Conservation (phyloP, 2,329 filamentous ascomycete genomes). For the Nectriaceae sp. region DNA sequence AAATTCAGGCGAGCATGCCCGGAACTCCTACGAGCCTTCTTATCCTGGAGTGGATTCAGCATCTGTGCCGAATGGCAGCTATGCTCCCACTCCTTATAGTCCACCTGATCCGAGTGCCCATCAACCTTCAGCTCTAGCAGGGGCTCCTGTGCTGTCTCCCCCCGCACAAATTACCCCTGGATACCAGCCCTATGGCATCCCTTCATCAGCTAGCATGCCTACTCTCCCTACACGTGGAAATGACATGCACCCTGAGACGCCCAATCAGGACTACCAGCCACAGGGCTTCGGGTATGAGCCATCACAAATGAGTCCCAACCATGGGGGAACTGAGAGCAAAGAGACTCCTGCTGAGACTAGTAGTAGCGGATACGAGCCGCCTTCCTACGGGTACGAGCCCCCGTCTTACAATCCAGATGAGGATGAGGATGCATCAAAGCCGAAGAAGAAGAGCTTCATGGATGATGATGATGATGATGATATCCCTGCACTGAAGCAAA, state of each 20-base stretch:
- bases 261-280: constrained; percentile 44
- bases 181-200: constrained; percentile 33
- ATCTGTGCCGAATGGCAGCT: constrained; percentile 16
- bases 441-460: constrained; percentile 78
- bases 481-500: constrained; percentile 51
- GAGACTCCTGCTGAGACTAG: constrained; percentile 28
- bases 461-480: constrained; percentile 76
- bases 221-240: constrained; percentile 2
- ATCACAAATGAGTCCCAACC: constrained; percentile 37
- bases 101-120: constrained; percentile 8
- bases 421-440: constrained; percentile 54
- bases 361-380: constrained; percentile 59
- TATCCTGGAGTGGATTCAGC: constrained; percentile 19
- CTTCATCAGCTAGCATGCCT: constrained; percentile 25
- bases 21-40: constrained; percentile 40
- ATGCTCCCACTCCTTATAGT: constrained; percentile 17
- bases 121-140: constrained; percentile 8
- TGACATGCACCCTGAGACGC: constrained; percentile 16
- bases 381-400: constrained; percentile 59
- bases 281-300: constrained; percentile 55
- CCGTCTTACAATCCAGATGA: constrained; percentile 57
- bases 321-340: constrained; percentile 12
- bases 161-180: constrained; percentile 29
- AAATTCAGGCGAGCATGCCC: constrained; percentile 32
- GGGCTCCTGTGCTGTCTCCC: constrained; percentile 21